These are phyloP conservation scores for Rhododendron williamsianum DNA, from an alignment of 148 eudicot species.

Conservation along the genomic window DNA sequence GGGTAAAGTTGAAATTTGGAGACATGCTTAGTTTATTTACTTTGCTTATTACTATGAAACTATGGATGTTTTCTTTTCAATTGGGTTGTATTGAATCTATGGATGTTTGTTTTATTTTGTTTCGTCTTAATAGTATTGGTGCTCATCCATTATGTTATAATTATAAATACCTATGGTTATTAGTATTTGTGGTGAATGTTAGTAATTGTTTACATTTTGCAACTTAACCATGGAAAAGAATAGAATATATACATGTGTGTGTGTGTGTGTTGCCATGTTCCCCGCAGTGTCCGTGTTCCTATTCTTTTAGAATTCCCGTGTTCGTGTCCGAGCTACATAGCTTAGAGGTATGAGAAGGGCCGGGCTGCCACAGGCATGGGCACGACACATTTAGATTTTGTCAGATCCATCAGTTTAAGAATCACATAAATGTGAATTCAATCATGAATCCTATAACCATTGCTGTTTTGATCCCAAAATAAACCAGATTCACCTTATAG, in stretches of 20 bases:
- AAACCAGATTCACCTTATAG: background rate
- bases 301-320: background rate
- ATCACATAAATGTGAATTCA: background rate
- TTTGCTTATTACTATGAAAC: too few relatives aligned
- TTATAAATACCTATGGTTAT: too few relatives aligned
- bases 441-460: background rate
- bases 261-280: background rate
- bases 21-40: too few relatives aligned
- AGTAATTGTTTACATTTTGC: background rate
- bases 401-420: background rate
- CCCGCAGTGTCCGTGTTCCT: background rate
- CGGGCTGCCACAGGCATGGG: background rate
- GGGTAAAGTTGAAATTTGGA: too few relatives aligned
- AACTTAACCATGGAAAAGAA: background rate
- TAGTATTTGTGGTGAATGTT: too few relatives aligned
- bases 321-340: background rate
- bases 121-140: too few relatives aligned
- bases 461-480: background rate
- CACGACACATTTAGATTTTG: background rate
- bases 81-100: too few relatives aligned
- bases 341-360: background rate
- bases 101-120: too few relatives aligned
- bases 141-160: too few relatives aligned
- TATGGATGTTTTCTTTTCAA: too few relatives aligned
- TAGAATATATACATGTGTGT: too few relatives aligned